Conservation (phyloP, 2,329 filamentous ascomycete species). For the Colletotrichum truncatum region DNA sequence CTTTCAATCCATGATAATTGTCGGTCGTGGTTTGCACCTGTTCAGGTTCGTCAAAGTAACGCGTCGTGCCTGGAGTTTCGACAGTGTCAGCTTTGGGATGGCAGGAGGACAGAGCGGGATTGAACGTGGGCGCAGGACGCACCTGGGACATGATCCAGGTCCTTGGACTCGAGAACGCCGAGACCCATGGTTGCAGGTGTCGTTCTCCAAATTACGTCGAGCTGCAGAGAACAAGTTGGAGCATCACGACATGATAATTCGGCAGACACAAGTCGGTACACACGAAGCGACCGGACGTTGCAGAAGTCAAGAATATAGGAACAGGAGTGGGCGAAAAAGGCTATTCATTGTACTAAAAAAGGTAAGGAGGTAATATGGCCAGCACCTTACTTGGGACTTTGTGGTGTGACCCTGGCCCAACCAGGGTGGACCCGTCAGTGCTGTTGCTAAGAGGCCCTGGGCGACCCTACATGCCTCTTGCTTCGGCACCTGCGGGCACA, state of each 20-base stretch:
- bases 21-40: conserved; percentile 53
- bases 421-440: neutral
- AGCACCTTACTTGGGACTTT: neutral
- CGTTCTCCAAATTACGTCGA: neutral
- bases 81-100: conserved; percentile 4
- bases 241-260: conserved; percentile 7
- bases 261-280: neutral
- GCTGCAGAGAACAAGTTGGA: neutral
- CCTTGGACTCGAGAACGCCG: conserved; percentile 76
- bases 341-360: neutral
- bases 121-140: conserved; percentile 31
- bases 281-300: neutral
- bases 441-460: neutral
- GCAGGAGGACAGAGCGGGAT: conserved; percentile 12
- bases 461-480: neutral
- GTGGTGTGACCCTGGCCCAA: neutral
- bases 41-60: conserved; percentile 70
- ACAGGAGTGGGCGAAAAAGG: conserved; percentile 2
- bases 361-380: neutral
- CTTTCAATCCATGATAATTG: conserved; percentile 68
- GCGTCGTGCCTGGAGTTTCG: conserved; percentile 60
- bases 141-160: conserved; percentile 80
- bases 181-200: conserved; percentile 65
- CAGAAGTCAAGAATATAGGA: neutral
- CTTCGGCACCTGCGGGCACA: conserved; percentile 18